These are phyloP conservation scores for Didymella segeticola DNA, from an alignment of 2,329 filamentous ascomycete species.

Conservation along the genomic window DNA sequence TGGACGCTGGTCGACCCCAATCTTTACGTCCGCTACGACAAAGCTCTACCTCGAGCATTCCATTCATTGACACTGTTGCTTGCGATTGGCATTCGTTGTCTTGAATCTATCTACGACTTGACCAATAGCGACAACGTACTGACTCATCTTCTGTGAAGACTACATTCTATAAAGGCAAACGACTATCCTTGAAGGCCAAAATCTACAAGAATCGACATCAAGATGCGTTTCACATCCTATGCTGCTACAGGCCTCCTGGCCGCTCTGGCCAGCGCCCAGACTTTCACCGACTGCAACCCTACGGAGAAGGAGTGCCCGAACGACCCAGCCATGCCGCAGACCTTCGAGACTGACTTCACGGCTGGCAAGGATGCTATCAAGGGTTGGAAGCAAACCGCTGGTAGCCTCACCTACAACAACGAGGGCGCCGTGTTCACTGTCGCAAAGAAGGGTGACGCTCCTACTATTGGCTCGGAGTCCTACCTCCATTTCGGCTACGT, in stretches of 20 bases:
- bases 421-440: slow-evolving; percentile 60
- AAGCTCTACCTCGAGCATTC: slow-evolving; percentile 34
- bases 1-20: slow-evolving; percentile 41
- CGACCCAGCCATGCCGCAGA: slow-evolving; percentile 52
- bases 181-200: background rate
- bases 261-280: slow-evolving; percentile 50
- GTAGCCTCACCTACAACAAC: slow-evolving; percentile 52
- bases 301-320: slow-evolving; percentile 53
- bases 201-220: slow-evolving; percentile 13
- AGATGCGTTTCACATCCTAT: slow-evolving; percentile 42
- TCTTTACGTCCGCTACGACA: slow-evolving; percentile 31
- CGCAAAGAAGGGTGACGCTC: slow-evolving; percentile 56
- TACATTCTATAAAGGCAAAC: slow-evolving; percentile 22
- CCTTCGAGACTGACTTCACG: slow-evolving; percentile 54
- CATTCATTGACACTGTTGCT: slow-evolving; percentile 35
- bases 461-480: slow-evolving; percentile 77
- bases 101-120: slow-evolving; percentile 14
- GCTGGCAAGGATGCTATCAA: slow-evolving; percentile 46
- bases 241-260: slow-evolving; percentile 41
- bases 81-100: slow-evolving; percentile 22
- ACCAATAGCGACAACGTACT: slow-evolving; percentile 12
- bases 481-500: slow-evolving; percentile 87
- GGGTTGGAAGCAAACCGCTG: slow-evolving; percentile 48
- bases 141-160: slow-evolving; percentile 42
- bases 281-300: slow-evolving; percentile 55